Percentiles rank a stretch among this genome's conserved stretches.
Evolutionary conservation across 2,329 filamentous ascomycete species (phyloP).

Genomic region (Aspergillus quadrilineatus): DNA sequence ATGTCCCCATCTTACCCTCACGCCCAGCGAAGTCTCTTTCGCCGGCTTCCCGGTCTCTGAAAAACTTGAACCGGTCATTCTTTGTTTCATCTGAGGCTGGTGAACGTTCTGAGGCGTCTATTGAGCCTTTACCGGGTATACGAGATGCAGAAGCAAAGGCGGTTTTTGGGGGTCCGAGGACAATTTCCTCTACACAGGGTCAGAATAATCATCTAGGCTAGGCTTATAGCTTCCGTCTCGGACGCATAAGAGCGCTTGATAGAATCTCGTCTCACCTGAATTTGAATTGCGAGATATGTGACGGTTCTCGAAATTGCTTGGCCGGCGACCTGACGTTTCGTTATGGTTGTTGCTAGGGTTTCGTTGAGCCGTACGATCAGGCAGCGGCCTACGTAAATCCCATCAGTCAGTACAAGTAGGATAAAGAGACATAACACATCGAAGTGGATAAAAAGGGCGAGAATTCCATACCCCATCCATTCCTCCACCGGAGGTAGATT

Average conservation of each 20-base stretch:
- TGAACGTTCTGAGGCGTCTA: constrained; percentile 46
- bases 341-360: constrained; percentile 36
- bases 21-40: constrained; percentile 41
- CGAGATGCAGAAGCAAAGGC: constrained; percentile 76
- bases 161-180: constrained; percentile 80
- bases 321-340: constrained; percentile 38
- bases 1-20: constrained; percentile 33
- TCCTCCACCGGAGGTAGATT: constrained; percentile 80
- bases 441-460: background rate
- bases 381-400: constrained; percentile 36
- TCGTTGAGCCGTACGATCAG: constrained; percentile 43
- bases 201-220: constrained; percentile 28
- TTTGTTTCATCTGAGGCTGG: constrained; percentile 53
- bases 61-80: constrained; percentile 59
- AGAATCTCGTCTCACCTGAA: constrained; percentile 35
- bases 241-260: background rate
- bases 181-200: constrained; percentile 66
- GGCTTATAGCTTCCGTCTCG: background rate
- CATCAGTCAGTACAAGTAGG: constrained; percentile 23
- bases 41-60: constrained; percentile 37
- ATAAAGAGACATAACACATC: background rate
- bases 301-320: constrained; percentile 44
- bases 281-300: constrained; percentile 50
- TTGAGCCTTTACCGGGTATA: constrained; percentile 45
- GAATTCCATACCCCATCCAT: constrained; percentile 79